Evolutionary conservation across 2,329 filamentous ascomycete genomes (phyloP).

Genomic region (Hirsutella minnesotensis): DNA sequence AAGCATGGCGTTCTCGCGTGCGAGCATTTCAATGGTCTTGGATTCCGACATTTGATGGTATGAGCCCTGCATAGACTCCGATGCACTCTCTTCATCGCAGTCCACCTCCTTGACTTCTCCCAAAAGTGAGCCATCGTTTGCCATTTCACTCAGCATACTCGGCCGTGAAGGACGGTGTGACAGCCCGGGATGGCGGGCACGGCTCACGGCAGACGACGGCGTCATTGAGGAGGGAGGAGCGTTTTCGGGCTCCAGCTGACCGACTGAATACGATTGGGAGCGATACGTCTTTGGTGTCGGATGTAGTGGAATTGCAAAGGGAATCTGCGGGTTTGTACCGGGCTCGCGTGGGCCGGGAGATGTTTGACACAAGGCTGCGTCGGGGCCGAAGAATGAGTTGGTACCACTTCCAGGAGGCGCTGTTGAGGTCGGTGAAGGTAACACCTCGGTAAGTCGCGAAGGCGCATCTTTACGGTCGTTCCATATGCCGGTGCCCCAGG

Average conservation of each 20-base stretch:
- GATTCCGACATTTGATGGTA: slow-evolving; percentile 44
- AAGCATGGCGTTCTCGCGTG: slow-evolving; percentile 50
- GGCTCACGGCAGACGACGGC: slow-evolving; percentile 37
- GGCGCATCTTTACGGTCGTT: slow-evolving; percentile 73
- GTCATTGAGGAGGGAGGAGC: slow-evolving; percentile 27
- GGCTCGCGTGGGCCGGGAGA: slow-evolving; percentile 40
- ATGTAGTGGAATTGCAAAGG: slow-evolving; percentile 78
- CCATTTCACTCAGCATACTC: slow-evolving; percentile 64
- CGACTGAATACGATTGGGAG: slow-evolving; percentile 93
- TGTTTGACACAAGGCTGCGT: slow-evolving; percentile 32
- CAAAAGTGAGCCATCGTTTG: slow-evolving; percentile 47
- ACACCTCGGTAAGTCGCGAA: slow-evolving; percentile 59
- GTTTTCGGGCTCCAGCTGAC: slow-evolving; percentile 67
- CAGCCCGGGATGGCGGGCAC: slow-evolving; percentile 51
- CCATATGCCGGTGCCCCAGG: slow-evolving; percentile 78
- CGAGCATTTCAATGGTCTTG: slow-evolving; percentile 51
- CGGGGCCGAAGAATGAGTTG: slow-evolving; percentile 37
- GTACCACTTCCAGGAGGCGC: slow-evolving; percentile 31
- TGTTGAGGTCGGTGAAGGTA: slow-evolving; percentile 61
- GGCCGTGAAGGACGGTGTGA: slow-evolving; percentile 73
- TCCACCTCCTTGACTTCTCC: slow-evolving; percentile 61
- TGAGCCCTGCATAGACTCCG: slow-evolving; percentile 34
- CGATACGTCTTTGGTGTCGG: slow-evolving; percentile 87
- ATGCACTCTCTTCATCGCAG: slow-evolving; percentile 48
- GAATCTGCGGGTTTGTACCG: slow-evolving; percentile 53